Evolutionary conservation across 345 rosid species (phyloP).

Genomic region (Hibiscus tridactylites): DNA sequence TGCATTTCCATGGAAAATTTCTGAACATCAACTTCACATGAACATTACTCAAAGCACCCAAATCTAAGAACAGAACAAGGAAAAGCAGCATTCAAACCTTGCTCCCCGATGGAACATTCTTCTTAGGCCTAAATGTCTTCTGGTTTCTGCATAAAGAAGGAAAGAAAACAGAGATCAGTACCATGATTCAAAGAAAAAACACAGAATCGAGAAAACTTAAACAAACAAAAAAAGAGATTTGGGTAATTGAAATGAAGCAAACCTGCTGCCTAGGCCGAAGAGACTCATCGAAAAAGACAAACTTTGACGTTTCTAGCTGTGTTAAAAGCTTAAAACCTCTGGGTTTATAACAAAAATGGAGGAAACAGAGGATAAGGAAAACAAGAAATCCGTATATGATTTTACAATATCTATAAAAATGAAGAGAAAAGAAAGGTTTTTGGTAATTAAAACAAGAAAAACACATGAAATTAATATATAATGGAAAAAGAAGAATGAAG

Average conservation of each 20-base stretch:
- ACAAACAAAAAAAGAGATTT: neutral
- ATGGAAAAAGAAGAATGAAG: neutral
- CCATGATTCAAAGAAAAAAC: neutral
- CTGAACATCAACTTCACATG: neutral
- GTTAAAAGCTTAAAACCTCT: neutral
- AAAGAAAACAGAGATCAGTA: neutral
- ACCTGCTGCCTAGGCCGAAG: constrained; percentile 54
- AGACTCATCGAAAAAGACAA: constrained; percentile 38
- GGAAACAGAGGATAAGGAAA: neutral
- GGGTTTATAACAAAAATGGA: neutral
- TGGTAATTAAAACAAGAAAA: neutral
- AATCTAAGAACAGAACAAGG: neutral
- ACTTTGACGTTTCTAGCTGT: neutral
- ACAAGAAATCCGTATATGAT: neutral
- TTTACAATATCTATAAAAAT: neutral
- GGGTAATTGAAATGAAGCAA: neutral
- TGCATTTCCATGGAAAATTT: neutral
- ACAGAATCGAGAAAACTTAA: neutral
- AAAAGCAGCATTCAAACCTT: constrained; percentile 27
- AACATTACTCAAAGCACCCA: neutral
- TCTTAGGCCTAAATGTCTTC: constrained; percentile 64
- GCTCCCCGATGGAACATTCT: constrained; percentile 63
- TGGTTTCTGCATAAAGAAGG: constrained; percentile 37
- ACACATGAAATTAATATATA: neutral
- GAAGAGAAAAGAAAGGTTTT: neutral